Percentiles rank a stretch among this genome's conserved stretches.
These are phyloP conservation scores for Telopea speciosissima DNA, from an alignment of 177 flowering plant genomes.

Conservation along the genomic window DNA sequence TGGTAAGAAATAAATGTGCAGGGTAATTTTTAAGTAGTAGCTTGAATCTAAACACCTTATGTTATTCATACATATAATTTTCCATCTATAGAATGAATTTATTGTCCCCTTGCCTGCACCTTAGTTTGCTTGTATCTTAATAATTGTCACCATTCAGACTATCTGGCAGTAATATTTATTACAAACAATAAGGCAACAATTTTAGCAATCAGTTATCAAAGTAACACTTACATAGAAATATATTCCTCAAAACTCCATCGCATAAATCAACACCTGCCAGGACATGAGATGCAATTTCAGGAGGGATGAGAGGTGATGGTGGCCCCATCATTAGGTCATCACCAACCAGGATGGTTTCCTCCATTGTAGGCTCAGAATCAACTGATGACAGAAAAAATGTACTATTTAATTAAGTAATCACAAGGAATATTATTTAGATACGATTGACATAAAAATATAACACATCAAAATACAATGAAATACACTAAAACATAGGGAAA, in stretches of 20 bases:
- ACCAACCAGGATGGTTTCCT: constrained; percentile 82
- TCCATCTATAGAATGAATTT: background rate
- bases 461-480: background rate
- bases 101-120: background rate
- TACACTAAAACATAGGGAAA: background rate
- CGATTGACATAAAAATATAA: background rate
- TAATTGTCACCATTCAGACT: background rate
- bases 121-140: background rate
- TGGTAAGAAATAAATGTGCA: background rate
- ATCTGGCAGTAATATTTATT: background rate
- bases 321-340: constrained; percentile 92
- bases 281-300: constrained; percentile 89
- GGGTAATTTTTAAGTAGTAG: background rate
- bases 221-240: constrained; percentile 64
- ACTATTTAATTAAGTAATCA: no score
- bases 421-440: background rate
- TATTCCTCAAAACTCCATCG: constrained; percentile 76
- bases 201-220: background rate
- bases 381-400: constrained; percentile 31
- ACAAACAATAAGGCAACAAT: background rate
- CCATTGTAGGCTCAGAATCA: constrained; percentile 72
- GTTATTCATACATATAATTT: background rate
- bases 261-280: constrained; percentile 85
- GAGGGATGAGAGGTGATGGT: constrained; percentile 82
- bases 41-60: background rate